A percentile compares a stretch with the other conserved stretches of the same genome.
Conservation (phyloP, 768 basidiomycete species). For the Suillus americanus region DNA sequence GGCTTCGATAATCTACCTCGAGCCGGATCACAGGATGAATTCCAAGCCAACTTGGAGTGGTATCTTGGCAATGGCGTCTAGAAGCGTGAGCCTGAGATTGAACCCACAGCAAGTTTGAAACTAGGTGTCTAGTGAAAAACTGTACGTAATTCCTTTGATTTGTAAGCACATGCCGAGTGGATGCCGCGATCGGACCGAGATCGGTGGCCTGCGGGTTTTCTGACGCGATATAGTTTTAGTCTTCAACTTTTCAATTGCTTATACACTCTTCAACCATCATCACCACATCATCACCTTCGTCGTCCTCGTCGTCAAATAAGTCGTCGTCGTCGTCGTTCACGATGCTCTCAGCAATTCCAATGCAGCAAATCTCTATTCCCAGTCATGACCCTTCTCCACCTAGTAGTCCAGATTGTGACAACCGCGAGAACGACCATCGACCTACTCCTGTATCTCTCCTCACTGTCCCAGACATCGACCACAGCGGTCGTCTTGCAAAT, state of each 20-base stretch:
- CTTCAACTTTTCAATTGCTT: conserved; percentile 2
- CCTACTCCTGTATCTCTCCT: not conserved
- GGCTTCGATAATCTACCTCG: not conserved
- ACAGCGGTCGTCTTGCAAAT: conserved; percentile 10
- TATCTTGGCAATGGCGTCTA: not conserved
- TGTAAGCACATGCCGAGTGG: not conserved
- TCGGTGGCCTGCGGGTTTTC: not conserved
- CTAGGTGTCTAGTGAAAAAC: not conserved
- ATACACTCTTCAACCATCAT: not conserved
- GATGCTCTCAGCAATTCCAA: conserved; percentile 41
- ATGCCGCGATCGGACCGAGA: conserved; percentile 12
- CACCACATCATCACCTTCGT: not conserved
- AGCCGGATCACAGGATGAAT: not conserved
- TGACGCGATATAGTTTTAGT: conserved; percentile 3
- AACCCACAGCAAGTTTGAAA: no score
- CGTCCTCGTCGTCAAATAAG: conserved; percentile 9
- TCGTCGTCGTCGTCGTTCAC: not conserved
- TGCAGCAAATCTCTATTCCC: conserved; percentile 28
- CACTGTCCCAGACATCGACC: conserved; percentile 7
- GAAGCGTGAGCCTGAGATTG: not conserved
- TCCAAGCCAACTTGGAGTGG: no score
- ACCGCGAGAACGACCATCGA: not conserved
- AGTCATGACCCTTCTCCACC: not conserved
- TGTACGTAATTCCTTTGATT: not conserved
- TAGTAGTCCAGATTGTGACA: not conserved